A percentile compares a stretch with the other conserved stretches of the same genome.
phyloP scores from a whole-genome alignment of 2,329 filamentous ascomycete species.

The Beauveria rudraprayagi region DNA sequence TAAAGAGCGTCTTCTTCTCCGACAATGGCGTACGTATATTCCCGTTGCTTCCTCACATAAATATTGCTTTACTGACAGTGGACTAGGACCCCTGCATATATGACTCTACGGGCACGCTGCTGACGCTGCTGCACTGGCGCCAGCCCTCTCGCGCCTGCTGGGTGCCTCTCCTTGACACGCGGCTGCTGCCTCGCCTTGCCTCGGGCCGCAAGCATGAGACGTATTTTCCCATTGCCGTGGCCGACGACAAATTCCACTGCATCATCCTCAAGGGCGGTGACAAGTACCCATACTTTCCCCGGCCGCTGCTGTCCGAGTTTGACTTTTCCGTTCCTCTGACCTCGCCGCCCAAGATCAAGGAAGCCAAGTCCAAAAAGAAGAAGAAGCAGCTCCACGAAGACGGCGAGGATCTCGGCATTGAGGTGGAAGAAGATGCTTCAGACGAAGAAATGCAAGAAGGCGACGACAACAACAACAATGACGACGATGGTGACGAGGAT shows the following conservation, averaged over 20 bases:
- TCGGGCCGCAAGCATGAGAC: conserved; percentile 78
- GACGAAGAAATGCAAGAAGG: conserved; percentile 24
- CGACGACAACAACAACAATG: conserved; percentile 30
- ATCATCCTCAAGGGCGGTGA: conserved; percentile 97
- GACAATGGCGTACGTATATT: conserved; percentile 64
- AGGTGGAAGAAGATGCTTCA: conserved; percentile 22
- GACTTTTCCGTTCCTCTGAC: conserved; percentile 79
- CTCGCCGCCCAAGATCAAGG: conserved; percentile 34
- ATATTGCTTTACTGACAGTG: neutral
- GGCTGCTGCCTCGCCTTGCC: conserved; percentile 69
- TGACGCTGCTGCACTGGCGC: conserved; percentile 88
- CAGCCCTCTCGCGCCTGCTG: conserved; percentile 76
- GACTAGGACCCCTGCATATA: conserved; percentile 86
- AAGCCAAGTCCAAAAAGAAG: conserved; percentile 24
- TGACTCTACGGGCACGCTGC: conserved; percentile 80
- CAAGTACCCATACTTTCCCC: conserved; percentile 85
- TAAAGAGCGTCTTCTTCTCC: conserved; percentile 86
- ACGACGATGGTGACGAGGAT: conserved; percentile 24
- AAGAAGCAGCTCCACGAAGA: conserved; percentile 22
- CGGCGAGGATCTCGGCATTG: conserved; percentile 18
- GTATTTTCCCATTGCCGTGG: conserved; percentile 94
- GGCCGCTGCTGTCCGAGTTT: conserved; percentile 85
- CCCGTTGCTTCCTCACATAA: neutral
- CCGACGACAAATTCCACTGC: conserved; percentile 88
- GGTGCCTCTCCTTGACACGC: conserved; percentile 90